Percentiles rank a stretch among this genome's conserved stretches.
These are phyloP conservation scores for Metarhizium guizhouense DNA, from an alignment of 2,329 filamentous ascomycete genomes.

Conservation along the genomic window DNA sequence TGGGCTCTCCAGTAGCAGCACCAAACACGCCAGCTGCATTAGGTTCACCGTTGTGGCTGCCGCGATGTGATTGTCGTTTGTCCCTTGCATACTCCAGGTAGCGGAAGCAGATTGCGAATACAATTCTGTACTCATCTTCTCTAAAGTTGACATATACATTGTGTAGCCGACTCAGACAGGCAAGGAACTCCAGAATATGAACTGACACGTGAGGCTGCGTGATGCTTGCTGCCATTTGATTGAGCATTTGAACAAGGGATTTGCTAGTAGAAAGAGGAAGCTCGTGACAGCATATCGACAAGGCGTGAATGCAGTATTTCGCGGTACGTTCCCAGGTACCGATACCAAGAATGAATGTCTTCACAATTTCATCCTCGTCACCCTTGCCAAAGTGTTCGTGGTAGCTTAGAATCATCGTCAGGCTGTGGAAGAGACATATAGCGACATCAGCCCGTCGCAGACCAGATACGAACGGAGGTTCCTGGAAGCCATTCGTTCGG, in stretches of 20 bases:
- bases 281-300: slow-evolving; percentile 93
- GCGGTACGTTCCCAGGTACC: slow-evolving; percentile 77
- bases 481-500: slow-evolving; percentile 65
- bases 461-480: slow-evolving; percentile 70
- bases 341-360: slow-evolving; percentile 78
- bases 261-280: slow-evolving; percentile 81
- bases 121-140: slow-evolving; percentile 84
- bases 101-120: slow-evolving; percentile 91
- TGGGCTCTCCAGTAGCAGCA: slow-evolving; percentile 15
- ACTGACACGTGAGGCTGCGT: slow-evolving; percentile 87
- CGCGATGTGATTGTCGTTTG: slow-evolving; percentile 39
- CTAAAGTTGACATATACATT: slow-evolving; percentile 81
- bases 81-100: slow-evolving; percentile 86
- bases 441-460: slow-evolving; percentile 82
- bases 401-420: slow-evolving; percentile 86
- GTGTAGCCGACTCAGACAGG: slow-evolving; percentile 74
- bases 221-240: slow-evolving; percentile 93
- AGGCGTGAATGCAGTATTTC: slow-evolving; percentile 86
- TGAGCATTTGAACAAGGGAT: slow-evolving; percentile 73
- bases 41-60: slow-evolving; percentile 35
- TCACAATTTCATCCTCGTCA: slow-evolving; percentile 84
- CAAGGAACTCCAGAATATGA: slow-evolving; percentile 94
- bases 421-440: slow-evolving; percentile 75
- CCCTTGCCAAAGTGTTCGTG: slow-evolving; percentile 74
- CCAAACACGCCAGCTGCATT: slow-evolving; percentile 17